Evolutionary conservation across 2,329 filamentous ascomycete species (phyloP), one percentile per base, ranked within the genome.

Genomic region (Curvularia hawaiiensis): DNA sequence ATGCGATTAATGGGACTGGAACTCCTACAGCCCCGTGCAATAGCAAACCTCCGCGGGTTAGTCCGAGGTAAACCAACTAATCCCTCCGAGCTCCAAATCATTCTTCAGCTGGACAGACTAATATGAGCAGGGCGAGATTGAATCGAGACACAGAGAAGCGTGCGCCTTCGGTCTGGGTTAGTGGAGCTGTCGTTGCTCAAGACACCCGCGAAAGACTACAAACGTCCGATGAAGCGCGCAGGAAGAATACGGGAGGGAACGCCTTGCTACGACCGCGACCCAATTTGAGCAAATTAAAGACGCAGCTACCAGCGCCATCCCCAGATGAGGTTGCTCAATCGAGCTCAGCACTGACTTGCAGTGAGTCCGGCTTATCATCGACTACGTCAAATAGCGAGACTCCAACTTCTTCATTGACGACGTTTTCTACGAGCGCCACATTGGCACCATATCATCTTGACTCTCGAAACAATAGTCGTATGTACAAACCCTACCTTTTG

Each of bases 171-270:
- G 60, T 67, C 20, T 72, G 66, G 70, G 57, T 66, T 9, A 60
- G 60, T 11, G 68, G 67, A 7, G 54, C 61, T 24, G 31, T 49
- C 4, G 50, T 62, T 3, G 70, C 67, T 12, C 60, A 64, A 50
- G 66, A 72, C 54, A 66, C 64, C 11, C 63, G 68, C 3, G 41
- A 65, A 5, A 67, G 67, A 45, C 54, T 73, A 16, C 64, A 66
- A 41, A 65, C 58, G 1, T 59, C 64, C 2, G 70, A 73, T 35
- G 64, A 71, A 62, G 67, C 65, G 31, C 66, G 62, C 30, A 43
- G 51, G 40, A 59, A 46, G 18, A 66, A 47, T n/a, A 20, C 9
- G n/a, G 8, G 9, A n/a, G 31, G 18, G 4, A n/a, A 44, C 16
- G 9, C 35, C 3, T 35, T 33, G 38, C 16, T 26, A 30, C 28